These are phyloP conservation scores for Aspergillus persii DNA, from an alignment of 2,329 filamentous ascomycete genomes.

Conservation along the genomic window DNA sequence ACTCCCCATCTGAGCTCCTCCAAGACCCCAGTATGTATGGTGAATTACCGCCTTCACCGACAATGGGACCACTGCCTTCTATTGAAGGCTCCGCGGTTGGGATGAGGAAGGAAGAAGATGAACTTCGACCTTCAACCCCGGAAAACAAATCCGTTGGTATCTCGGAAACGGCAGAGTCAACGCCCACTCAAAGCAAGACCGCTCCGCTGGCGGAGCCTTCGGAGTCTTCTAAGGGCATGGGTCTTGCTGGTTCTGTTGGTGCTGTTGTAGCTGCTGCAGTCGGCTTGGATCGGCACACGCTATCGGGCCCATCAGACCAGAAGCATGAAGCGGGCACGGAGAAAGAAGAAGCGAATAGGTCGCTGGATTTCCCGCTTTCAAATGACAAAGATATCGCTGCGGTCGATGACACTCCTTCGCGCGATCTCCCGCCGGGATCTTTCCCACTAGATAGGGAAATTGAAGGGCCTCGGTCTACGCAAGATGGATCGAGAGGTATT, in stretches of 20 bases:
- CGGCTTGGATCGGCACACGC: background rate
- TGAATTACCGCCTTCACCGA: conserved; percentile 24
- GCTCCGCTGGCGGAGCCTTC: background rate
- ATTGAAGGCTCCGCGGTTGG: conserved; percentile 31
- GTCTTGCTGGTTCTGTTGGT: conserved; percentile 22
- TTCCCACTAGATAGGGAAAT: background rate
- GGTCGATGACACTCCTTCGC: background rate
- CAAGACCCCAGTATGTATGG: conserved; percentile 34
- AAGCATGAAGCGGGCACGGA: background rate
- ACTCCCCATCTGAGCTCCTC: conserved; percentile 47
- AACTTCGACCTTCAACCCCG: conserved; percentile 20
- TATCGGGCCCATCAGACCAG: background rate
- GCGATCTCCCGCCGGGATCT: background rate
- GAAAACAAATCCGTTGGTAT: conserved; percentile 9
- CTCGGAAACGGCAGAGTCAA: conserved; percentile 12
- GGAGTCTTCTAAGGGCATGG: conserved; percentile 4
- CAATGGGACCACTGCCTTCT: conserved; percentile 26
- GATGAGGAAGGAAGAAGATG: conserved; percentile 22
- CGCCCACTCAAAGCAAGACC: conserved; percentile 10
- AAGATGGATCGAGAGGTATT: background rate
- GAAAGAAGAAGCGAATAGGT: background rate
- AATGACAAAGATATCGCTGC: conserved; percentile 2
- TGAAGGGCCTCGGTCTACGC: background rate
- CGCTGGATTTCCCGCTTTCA: background rate
- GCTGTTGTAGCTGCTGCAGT: conserved; percentile 24